A percentile compares a stretch with the other conserved stretches of the same genome.
Evolutionary conservation across 1,139 yeast genomes (phyloP).

Genomic region (Zhuliangozyma blackwelliae): DNA sequence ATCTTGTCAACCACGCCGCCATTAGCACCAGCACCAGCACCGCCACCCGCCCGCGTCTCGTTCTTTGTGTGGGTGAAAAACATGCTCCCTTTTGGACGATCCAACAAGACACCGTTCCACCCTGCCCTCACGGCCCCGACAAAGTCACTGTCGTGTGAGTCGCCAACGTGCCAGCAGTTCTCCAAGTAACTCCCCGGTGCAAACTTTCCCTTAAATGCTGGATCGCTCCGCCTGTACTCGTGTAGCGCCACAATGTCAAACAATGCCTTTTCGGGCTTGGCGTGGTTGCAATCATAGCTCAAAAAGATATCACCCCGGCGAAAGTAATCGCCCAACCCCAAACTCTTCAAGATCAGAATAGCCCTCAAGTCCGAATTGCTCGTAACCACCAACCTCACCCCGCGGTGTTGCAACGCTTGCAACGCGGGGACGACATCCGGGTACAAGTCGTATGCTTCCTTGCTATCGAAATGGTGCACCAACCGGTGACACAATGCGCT

Average conservation of each 20-base stretch:
- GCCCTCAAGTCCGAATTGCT: constrained; percentile 62
- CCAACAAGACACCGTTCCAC: constrained; percentile 56
- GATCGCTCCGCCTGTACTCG: constrained; percentile 2
- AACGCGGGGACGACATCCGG: constrained; percentile 53
- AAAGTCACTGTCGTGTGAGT: constrained; percentile 51
- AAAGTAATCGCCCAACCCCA: constrained; percentile 41
- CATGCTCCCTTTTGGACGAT: constrained; percentile 29
- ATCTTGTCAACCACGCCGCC: constrained; percentile 3
- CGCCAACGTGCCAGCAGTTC: constrained; percentile 64
- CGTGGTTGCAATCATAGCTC: constrained; percentile 50
- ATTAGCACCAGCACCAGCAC: not conserved
- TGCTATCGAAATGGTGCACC: constrained; percentile 42
- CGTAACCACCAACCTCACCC: constrained; percentile 41
- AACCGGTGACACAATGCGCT: constrained; percentile 33
- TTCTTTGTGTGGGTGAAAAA: constrained; percentile 14
- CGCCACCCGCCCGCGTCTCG: constrained; percentile 6
- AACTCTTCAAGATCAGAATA: constrained; percentile 36
- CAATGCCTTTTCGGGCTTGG: constrained; percentile 49
- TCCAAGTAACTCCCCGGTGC: constrained; percentile 14
- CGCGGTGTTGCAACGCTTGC: constrained; percentile 21
- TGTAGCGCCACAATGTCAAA: constrained; percentile 33
- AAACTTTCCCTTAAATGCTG: constrained; percentile 8
- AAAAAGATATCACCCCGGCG: constrained; percentile 34
- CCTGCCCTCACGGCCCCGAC: constrained; percentile 52
- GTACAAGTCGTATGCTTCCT: constrained; percentile 49